A percentile compares a stretch with the other conserved stretches of the same genome.
Evolutionary conservation across 106 monocot genomes (phyloP).

Genomic region (Dioscorea dumetorum): DNA sequence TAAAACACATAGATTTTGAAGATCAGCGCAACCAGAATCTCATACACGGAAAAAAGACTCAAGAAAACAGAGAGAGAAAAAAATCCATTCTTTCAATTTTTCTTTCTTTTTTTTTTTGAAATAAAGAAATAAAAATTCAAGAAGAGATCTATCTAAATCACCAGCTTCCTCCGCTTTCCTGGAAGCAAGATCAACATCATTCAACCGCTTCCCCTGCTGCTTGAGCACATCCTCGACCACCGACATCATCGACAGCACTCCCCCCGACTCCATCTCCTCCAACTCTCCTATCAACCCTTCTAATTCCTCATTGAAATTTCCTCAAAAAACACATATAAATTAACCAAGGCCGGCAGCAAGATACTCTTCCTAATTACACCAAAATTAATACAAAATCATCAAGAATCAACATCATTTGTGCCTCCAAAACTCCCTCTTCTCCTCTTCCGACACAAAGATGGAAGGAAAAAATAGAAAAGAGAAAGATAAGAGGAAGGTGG

Average conservation of each 20-base stretch:
- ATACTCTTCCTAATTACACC: background rate
- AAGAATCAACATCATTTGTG: no score
- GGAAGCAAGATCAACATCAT: slow-evolving; percentile 53
- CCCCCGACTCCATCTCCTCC: slow-evolving; percentile 26
- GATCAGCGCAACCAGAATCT: no score
- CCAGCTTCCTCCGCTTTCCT: slow-evolving; percentile 71
- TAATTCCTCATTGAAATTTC: background rate
- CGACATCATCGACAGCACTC: slow-evolving; percentile 51
- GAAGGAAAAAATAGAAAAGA: no score
- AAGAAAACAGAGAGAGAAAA: background rate
- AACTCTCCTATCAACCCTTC: background rate
- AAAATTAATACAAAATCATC: background rate
- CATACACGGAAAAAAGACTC: no score
- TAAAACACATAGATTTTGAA: no score
- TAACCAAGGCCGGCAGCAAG: background rate
- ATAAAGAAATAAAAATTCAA: background rate
- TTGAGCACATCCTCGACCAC: slow-evolving; percentile 62
- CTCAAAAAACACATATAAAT: background rate
- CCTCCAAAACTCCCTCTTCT: no score
- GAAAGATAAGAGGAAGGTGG: no score
- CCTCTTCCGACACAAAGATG: no score
- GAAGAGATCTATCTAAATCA: slow-evolving; percentile 6
- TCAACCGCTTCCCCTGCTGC: slow-evolving; percentile 39
- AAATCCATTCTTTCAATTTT: background rate
- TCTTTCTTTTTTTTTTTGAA: background rate